Evolutionary conservation across 2,329 filamentous ascomycete genomes (phyloP), one percentile per base, ranked within the genome.

Genomic region (Sclerotinia spermophila): DNA sequence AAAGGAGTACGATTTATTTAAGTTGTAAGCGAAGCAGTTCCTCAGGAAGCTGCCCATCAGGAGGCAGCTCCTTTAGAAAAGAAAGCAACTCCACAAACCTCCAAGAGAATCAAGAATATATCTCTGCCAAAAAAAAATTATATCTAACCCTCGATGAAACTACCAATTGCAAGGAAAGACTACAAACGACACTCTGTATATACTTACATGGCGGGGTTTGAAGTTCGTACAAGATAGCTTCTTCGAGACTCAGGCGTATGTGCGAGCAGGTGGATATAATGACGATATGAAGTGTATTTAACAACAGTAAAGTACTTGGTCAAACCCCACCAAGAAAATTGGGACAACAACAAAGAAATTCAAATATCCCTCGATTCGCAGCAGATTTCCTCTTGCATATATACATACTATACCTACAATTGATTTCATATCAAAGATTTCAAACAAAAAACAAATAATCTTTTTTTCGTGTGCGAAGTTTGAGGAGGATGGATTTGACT

Each of bases 1-100:
- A 66, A 21, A 69, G 58, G 35, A 69, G 42, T n/a, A n/a, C 35
- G 67, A 65, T 56, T 35, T 69, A 45, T 69, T 69, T 35, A 82
- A 82, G 30, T 13, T 8, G 11, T 59, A 59, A 40, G 24, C 15
- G 24, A n/a, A 7, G 35, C 15, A 7, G 13, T 59, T 17, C 13
- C 6, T 38, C 24, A n/a, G 35, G 33, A 17, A n/a, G 33, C n/a
- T n/a, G n/a, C n/a, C n/a, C n/a, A n/a, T 38, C 24, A n/a, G 35
- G 33, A 17, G 17, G 33, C 8, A 6, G 21, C 21, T 6, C 13
- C 13, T 17, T 11, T 6, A 21, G 11, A 59, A 40, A 59, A 24
- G 21, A n/a, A n/a, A 38, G 13, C 33, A 65, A 35, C 8, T 33
- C 13, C 15, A 33, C 19, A 24, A 21, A 19, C 27, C 13, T 30